Conservation (phyloP, 2,329 filamentous ascomycete genomes). For the Sclerotinia borealis region DNA sequence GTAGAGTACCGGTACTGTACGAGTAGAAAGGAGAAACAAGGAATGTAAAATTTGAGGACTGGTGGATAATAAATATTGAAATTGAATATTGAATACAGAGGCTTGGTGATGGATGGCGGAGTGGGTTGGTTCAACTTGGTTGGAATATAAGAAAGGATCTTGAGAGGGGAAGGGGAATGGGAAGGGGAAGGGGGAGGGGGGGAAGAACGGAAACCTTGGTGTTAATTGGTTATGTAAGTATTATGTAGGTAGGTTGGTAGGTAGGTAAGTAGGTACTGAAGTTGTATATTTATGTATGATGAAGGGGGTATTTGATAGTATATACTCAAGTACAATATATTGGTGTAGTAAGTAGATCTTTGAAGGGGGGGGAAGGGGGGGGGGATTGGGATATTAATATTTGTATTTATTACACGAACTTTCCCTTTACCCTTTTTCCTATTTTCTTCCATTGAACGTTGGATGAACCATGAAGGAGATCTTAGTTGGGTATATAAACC, state of each 20-base stretch:
- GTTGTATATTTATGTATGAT: neutral
- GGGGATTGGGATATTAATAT: neutral
- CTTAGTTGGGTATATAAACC: neutral
- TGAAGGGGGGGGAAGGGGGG: neutral
- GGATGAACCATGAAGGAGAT: neutral
- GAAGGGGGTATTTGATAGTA: neutral
- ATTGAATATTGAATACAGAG: no score
- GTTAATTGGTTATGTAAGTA: no score
- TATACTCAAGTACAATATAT: no score
- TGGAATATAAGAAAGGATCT: neutral
- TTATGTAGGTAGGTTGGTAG: no score
- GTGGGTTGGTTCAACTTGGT: neutral
- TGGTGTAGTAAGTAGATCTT: neutral
- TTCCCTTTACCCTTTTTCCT: no score
- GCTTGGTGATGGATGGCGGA: neutral
- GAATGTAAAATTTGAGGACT: slow-evolving; percentile 10
- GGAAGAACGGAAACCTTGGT: neutral
- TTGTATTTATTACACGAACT: neutral
- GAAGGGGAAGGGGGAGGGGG: neutral
- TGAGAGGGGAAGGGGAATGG: neutral
- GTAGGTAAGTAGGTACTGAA: no score
- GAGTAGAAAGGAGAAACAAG: neutral
- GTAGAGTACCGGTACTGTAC: neutral
- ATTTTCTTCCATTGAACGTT: neutral
- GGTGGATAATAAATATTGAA: no score